Evolutionary conservation across 2,329 filamentous ascomycete species (phyloP), one percentile per base, ranked within the genome.

Genomic region (Ambrosiella xylebori): DNA sequence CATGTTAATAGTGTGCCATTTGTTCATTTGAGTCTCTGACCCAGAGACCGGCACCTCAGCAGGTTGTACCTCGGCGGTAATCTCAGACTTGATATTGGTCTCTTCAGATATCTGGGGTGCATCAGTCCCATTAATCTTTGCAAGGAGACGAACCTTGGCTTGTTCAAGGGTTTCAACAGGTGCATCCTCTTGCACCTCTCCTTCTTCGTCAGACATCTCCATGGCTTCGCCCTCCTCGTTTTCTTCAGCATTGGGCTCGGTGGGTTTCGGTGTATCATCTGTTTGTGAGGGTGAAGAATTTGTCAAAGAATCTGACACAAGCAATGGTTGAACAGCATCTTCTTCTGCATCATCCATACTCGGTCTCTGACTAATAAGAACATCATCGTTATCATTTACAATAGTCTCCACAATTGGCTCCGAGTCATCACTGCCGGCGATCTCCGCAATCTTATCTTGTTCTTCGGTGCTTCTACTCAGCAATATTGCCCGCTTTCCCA

Each of bases 1-100:
- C 88, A 95, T 95, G 70, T 94, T 90, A 39, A 96, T 74, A 45
- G 88, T 89, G n/a, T 82, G 84, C 36, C 79, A 75, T 72, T 75
- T 75, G 66, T 77, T 80, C 64, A 73, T 69, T 44, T 70, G 71
- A 44, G 66, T 66, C 5, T 65, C 63, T 35, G 70, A 67, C 11
- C 65, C 67, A 6, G 62, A 59, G 15, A 17, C 51, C 15, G 37
- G 12, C 11, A 15, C 40, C n/a, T 36, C 12, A 35, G 51, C 39
- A 15, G 44, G 12, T 27, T 27, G 27, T 27, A 27, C 27, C 27
- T 27, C 27, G 7, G 12, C 62, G 53, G 59, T 66, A 64, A 59
- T 70, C 67, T 56, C 65, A 63, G 65, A 70, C 67, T 67, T 72
- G 67, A 47, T 51, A 35, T 61, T 57, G 12, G 49, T 39, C 5